A percentile compares a stretch with the other conserved stretches of the same genome.
phyloP scores from a whole-genome alignment of 148 eudicot genomes.

The Pouteria glomerata region DNA sequence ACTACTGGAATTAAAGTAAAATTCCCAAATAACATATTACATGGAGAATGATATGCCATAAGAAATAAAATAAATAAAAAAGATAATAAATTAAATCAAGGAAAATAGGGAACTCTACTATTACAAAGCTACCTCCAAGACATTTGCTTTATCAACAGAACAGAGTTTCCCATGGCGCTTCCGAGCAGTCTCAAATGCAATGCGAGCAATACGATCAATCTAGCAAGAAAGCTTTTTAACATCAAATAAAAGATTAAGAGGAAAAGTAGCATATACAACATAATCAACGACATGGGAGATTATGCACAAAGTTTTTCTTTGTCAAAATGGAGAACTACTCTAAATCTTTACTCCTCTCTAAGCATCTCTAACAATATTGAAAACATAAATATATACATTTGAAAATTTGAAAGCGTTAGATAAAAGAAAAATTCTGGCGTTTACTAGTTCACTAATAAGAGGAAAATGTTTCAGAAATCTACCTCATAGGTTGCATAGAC shows the following conservation, averaged over 20 bases:
- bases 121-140: slow-evolving; percentile 60
- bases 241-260: neutral
- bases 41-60: neutral
- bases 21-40: neutral
- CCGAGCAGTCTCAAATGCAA: slow-evolving; percentile 93
- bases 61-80: neutral
- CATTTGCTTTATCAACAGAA: slow-evolving; percentile 99
- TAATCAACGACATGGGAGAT: neutral
- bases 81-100: neutral
- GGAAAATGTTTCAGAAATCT: slow-evolving; percentile 12
- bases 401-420: neutral
- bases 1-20: neutral
- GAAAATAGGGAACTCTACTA: neutral
- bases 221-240: slow-evolving; percentile 13
- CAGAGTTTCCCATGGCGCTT: slow-evolving; percentile 89
- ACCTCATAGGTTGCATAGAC: slow-evolving; percentile 87
- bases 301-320: too few relatives aligned
- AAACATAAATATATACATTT: neutral
- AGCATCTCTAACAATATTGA: neutral
- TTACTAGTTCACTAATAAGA: neutral
- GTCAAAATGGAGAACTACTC: too few relatives aligned
- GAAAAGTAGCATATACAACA: neutral
- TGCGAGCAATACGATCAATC: slow-evolving; percentile 96
- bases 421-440: neutral
- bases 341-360: too few relatives aligned